Evolutionary conservation across 805 yeast genomes (phyloP).

Genomic region (Candida loeiensis): DNA sequence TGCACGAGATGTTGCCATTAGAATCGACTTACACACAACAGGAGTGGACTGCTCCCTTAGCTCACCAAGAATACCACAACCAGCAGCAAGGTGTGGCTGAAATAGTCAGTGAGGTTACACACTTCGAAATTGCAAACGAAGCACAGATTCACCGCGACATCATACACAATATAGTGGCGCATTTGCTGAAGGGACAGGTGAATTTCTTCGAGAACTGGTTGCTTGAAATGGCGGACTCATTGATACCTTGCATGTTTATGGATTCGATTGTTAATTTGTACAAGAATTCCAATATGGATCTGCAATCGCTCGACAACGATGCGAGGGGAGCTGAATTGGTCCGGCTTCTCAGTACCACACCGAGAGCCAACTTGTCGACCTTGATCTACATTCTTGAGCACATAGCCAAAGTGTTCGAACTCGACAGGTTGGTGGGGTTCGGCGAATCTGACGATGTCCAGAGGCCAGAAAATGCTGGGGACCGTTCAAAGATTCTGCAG

Average conservation of each 20-base stretch:
- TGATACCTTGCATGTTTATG: conserved; percentile 39
- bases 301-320: conserved; percentile 11
- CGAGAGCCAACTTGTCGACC: conserved; percentile 39
- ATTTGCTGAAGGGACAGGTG: conserved; percentile 14
- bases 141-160: conserved; percentile 21
- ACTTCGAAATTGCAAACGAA: conserved; percentile 17
- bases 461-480: conserved; percentile 3
- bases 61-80: conserved; percentile 33
- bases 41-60: conserved; percentile 30
- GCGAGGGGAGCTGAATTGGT: conserved; percentile 18
- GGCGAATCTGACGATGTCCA: conserved; percentile 26
- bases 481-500: not conserved
- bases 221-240: conserved; percentile 38
- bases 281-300: conserved; percentile 9
- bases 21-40: conserved; percentile 3
- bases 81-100: conserved; percentile 28
- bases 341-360: conserved; percentile 29
- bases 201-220: conserved; percentile 40
- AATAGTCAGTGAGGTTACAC: conserved; percentile 19
- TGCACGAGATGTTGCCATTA: conserved; percentile 20
- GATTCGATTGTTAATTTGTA: conserved; percentile 28
- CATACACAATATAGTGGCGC: conserved; percentile 15
- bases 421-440: conserved; percentile 23
- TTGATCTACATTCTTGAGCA: conserved; percentile 36
- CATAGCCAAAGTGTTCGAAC: conserved; percentile 21